Evolutionary conservation across 2,329 filamentous ascomycete species (phyloP), one percentile per base, ranked within the genome.

Genomic region (Aspergillus spinulosporus): DNA sequence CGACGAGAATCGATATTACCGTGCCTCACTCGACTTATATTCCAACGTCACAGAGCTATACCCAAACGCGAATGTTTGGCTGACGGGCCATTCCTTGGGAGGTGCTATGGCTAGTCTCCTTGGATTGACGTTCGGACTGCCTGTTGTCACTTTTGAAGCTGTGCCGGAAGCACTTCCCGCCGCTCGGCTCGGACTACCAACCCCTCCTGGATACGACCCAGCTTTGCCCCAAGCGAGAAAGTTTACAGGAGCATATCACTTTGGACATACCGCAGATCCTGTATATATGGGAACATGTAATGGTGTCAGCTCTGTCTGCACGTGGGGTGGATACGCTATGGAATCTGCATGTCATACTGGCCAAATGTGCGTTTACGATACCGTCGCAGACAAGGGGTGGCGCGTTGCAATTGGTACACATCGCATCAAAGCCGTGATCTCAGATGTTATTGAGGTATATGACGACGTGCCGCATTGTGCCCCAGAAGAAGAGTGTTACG

Each of bases 261-360:
- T 97, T 70, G 94, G 94, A 3, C 92, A 97, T 68, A 97, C 92
- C 0, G 94, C 94, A 0, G 94, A 99, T 72, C 94, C 94, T 0
- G 87, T 99, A 34, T 99, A 88, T 68, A 92, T 97, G 77, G 94
- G 94, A 32, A 90, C 88, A 0, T 97, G 94, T 75, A 97, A 96
- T 67, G 90, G 89, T 32, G 90, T 90, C 2, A 92, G 90, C 2
- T 92, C 93, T 2, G 86, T 88, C 8, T 97, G 94, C 73, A 94
- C 92, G 0, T 86, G 96, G 67, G 93, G 87, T 1, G 94, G 94
- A 0, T 99, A 97, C 71, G 92, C 94, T 1, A 83, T 99, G 80
- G 92, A 99, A 74, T 89, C 91, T 9, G 82, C 87, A n/a, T 99
- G 94, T 66, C 94, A 97, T 66, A 89, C 90, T 0, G 94, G 94